Evolutionary conservation across 2,329 filamentous ascomycete species (phyloP).

Genomic region (Rugonectria rugulosa): DNA sequence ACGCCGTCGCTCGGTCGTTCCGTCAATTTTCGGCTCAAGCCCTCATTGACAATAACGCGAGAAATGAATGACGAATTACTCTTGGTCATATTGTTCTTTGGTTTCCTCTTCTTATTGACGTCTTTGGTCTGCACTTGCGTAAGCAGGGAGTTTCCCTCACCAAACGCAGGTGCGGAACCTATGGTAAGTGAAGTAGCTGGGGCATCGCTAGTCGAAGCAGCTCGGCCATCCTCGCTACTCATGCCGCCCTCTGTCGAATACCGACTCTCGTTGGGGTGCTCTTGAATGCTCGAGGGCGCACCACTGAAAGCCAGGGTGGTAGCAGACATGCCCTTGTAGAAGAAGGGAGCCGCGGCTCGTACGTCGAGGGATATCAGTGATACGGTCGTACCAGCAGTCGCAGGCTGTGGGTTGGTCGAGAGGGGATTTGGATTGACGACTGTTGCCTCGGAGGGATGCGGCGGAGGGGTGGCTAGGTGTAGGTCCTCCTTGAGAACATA

Average conservation of each 20-base stretch:
- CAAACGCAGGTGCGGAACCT: slow-evolving; percentile 73
- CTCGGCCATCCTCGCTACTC: slow-evolving; percentile 64
- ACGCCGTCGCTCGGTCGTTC: slow-evolving; percentile 82
- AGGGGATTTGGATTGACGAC: slow-evolving; percentile 89
- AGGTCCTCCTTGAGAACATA: slow-evolving; percentile 92
- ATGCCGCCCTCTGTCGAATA: slow-evolving; percentile 67
- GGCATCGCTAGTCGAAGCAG: slow-evolving; percentile 61
- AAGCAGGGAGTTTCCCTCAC: slow-evolving; percentile 83
- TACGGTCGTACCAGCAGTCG: slow-evolving; percentile 82
- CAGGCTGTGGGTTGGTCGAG: slow-evolving; percentile 83
- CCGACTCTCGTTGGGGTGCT: slow-evolving; percentile 67
- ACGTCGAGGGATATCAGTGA: slow-evolving; percentile 78
- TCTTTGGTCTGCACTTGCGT: slow-evolving; percentile 71
- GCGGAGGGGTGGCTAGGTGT: slow-evolving; percentile 90
- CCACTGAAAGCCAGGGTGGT: slow-evolving; percentile 56
- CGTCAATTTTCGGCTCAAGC: slow-evolving; percentile 76
- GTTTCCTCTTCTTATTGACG: slow-evolving; percentile 83
- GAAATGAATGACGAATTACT: slow-evolving; percentile 99
- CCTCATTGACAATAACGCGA: slow-evolving; percentile 91
- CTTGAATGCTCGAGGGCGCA: slow-evolving; percentile 61
- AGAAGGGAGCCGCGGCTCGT: slow-evolving; percentile 60
- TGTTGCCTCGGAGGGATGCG: slow-evolving; percentile 92
- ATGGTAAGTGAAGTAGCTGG: slow-evolving; percentile 49
- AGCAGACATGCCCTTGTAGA: slow-evolving; percentile 62
- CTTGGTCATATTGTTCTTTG: slow-evolving; percentile 98